phyloP scores from a whole-genome alignment of 1,139 yeast genomes.

The Suhomyces atakaporum region DNA sequence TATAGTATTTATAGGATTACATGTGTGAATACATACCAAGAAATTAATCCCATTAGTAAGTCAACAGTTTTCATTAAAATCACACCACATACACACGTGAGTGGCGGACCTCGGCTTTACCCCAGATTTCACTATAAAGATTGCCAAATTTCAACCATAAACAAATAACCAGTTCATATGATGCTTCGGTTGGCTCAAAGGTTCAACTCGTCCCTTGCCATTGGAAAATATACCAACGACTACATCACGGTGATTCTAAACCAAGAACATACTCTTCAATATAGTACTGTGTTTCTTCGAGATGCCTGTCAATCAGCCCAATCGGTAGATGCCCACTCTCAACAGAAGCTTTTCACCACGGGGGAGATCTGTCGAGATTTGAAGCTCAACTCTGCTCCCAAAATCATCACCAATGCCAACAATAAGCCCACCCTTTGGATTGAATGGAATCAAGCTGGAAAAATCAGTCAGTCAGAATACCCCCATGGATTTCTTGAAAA shows the following conservation, averaged over 20 bases:
- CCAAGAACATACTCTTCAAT: slow-evolving; percentile 36
- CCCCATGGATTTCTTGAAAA: slow-evolving; percentile 48
- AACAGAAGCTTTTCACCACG: slow-evolving; percentile 70
- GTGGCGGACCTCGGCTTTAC: neutral
- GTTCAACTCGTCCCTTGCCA: slow-evolving; percentile 12
- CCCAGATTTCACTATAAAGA: neutral
- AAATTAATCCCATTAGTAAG: too few species aligned
- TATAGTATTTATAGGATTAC: too few species aligned
- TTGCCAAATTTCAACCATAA: slow-evolving; percentile 3
- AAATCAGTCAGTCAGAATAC: slow-evolving; percentile 39
- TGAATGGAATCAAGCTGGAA: slow-evolving; percentile 55
- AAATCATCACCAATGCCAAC: slow-evolving; percentile 28
- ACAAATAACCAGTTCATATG: neutral
- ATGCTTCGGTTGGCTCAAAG: slow-evolving; percentile 10
- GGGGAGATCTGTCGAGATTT: slow-evolving; percentile 41
- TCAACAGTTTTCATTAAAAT: too few species aligned
- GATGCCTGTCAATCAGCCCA: slow-evolving; percentile 57
- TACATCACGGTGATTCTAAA: slow-evolving; percentile 24
- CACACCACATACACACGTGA: too few species aligned
- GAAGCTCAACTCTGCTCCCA: slow-evolving; percentile 28
- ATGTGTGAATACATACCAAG: neutral
- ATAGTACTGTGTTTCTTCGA: slow-evolving; percentile 59
- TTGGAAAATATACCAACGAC: slow-evolving; percentile 19
- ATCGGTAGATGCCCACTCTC: slow-evolving; percentile 58
- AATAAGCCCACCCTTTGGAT: slow-evolving; percentile 35